Evolutionary conservation across 805 yeast genomes (phyloP).

Genomic region (Saccharomycopsis oosterbeekiorum): DNA sequence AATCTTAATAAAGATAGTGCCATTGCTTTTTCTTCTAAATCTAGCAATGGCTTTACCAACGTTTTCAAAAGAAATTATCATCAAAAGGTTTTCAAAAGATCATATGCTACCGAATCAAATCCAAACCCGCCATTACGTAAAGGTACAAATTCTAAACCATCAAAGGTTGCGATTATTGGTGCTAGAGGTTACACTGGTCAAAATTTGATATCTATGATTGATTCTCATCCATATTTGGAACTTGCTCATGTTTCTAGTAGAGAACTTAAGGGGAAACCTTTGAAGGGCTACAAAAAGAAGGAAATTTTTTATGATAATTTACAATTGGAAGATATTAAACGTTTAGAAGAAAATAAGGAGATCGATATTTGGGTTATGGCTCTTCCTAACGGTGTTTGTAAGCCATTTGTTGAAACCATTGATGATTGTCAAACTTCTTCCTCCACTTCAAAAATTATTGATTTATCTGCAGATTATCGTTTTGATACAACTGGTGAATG

Average conservation of each 20-base stretch:
- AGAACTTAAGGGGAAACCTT: constrained; percentile 78
- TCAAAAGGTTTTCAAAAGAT: constrained; percentile 24
- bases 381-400: constrained; percentile 93
- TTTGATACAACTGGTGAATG: constrained; percentile 83
- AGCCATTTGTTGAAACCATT: constrained; percentile 75
- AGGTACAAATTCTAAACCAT: constrained; percentile 46
- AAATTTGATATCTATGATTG: constrained; percentile 77
- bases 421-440: constrained; percentile 39
- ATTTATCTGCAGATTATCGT: constrained; percentile 91
- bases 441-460: constrained; percentile 63
- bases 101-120: constrained; percentile 34
- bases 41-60: constrained; percentile 8
- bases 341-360: constrained; percentile 61
- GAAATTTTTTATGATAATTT: constrained; percentile 76
- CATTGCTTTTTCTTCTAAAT: constrained; percentile 16
- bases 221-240: constrained; percentile 80
- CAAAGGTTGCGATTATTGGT: constrained; percentile 89
- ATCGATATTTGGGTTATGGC: constrained; percentile 99
- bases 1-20: neutral
- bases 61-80: constrained; percentile 13
- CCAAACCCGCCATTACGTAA: constrained; percentile 65
- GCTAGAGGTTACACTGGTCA: constrained; percentile 98
- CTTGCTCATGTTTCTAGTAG: constrained; percentile 92
- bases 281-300: constrained; percentile 78
- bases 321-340: constrained; percentile 75